Conservation (phyloP, 106 monocot genomes). For the Dendrobium catenatum region DNA sequence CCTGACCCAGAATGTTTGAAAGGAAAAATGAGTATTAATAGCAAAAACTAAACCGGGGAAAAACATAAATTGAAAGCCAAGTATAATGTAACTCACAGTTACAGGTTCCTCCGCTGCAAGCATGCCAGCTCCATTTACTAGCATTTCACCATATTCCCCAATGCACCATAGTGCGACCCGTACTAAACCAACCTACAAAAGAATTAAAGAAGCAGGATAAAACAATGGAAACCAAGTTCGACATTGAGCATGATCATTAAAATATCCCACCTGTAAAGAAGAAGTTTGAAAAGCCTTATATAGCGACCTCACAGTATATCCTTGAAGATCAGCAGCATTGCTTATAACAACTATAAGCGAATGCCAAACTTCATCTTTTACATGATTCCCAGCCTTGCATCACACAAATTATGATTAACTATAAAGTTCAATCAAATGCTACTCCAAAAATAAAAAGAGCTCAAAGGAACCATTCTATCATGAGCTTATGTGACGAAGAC, state of each 20-base stretch:
- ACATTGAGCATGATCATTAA: neutral
- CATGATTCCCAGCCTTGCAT: conserved; percentile 64
- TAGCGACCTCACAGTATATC: conserved; percentile 85
- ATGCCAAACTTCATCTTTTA: conserved; percentile 99
- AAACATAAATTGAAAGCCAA: neutral
- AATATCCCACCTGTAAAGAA: conserved; percentile 60
- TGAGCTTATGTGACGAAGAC: neutral
- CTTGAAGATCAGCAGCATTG: conserved; percentile 96
- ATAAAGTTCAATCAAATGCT: neutral
- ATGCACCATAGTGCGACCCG: conserved; percentile 96
- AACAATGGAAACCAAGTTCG: neutral
- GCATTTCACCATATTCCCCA: conserved; percentile 97
- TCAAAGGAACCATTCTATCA: conserved; percentile 1
- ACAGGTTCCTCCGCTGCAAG: conserved; percentile 79
- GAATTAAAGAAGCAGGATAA: conserved; percentile 8
- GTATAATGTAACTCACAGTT: conserved; percentile 48
- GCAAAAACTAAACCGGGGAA: neutral
- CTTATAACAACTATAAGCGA: conserved; percentile 86
- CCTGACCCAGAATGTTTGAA: neutral
- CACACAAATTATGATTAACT: neutral
- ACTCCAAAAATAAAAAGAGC: neutral
- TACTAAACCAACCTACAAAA: conserved; percentile 67
- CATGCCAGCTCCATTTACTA: conserved; percentile 70
- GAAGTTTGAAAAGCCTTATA: conserved; percentile 73
- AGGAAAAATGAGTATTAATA: neutral